Conservation (phyloP, 2,329 filamentous ascomycete species). For the Zymoseptoria crescenta region DNA sequence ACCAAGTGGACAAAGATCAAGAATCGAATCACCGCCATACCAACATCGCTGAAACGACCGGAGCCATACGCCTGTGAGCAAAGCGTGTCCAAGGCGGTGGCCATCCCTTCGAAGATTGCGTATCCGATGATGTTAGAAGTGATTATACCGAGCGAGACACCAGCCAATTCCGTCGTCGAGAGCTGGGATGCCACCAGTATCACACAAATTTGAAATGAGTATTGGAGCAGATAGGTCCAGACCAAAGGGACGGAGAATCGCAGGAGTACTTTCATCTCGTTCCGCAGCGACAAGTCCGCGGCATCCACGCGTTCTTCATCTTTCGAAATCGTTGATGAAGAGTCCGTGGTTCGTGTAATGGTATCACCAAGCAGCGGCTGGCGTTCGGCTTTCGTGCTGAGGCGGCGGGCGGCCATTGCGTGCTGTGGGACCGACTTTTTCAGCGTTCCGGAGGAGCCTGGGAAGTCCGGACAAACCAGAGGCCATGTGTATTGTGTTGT, state of each 20-base stretch:
- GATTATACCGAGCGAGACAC: constrained; percentile 45
- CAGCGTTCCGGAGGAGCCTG: not conserved
- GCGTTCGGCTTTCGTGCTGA: not conserved
- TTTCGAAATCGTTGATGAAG: not conserved
- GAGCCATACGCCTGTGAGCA: constrained; percentile 47
- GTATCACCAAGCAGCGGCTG: not conserved
- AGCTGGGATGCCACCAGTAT: constrained; percentile 48
- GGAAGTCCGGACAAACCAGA: not conserved
- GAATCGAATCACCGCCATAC: constrained; percentile 48
- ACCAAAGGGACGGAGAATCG: constrained; percentile 44
- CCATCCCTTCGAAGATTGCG: constrained; percentile 45
- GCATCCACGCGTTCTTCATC: not conserved
- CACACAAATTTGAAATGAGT: constrained; percentile 45
- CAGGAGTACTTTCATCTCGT: constrained; percentile 25
- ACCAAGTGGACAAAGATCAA: constrained; percentile 42
- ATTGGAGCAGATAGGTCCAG: constrained; percentile 48
- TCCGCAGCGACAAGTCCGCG: constrained; percentile 21
- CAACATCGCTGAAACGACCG: constrained; percentile 42
- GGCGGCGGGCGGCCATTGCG: not conserved
- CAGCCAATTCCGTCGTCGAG: constrained; percentile 46
- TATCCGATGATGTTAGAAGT: constrained; percentile 49
- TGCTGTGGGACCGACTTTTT: not conserved
- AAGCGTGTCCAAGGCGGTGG: constrained; percentile 45
- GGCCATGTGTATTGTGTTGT: not conserved
- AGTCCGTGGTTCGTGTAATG: not conserved